Percentiles rank a stretch among this genome's conserved stretches.
Conservation (phyloP, 2,329 filamentous ascomycete species). For the Phyllosticta citriasiana region DNA sequence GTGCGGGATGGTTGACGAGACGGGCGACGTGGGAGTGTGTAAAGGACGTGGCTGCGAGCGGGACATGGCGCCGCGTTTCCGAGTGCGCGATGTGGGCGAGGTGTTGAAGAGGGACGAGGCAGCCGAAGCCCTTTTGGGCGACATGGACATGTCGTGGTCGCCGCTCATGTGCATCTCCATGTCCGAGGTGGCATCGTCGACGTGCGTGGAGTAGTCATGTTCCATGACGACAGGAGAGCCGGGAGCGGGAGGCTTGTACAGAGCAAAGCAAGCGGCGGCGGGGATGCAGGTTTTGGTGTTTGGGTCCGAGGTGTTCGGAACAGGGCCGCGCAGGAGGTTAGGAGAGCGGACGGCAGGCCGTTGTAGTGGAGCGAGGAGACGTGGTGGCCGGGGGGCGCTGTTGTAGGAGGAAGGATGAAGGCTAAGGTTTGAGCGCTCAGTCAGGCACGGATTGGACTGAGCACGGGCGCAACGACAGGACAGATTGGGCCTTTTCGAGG, state of each 20-base stretch:
- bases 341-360: background rate
- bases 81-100: conserved; percentile 23
- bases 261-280: background rate
- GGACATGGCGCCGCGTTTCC: conserved; percentile 31
- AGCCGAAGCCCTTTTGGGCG: conserved; percentile 1
- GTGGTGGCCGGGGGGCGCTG: background rate
- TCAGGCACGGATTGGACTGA: background rate
- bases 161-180: conserved; percentile 8
- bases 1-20: conserved; percentile 42
- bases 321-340: background rate
- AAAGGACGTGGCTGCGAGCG: conserved; percentile 35
- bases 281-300: background rate
- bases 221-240: conserved; percentile 4
- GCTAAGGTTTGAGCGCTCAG: background rate
- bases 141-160: background rate
- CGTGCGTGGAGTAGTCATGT: conserved; percentile 2
- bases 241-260: background rate
- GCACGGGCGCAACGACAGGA: too few relatives aligned
- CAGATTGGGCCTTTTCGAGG: background rate
- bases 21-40: conserved; percentile 41
- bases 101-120: conserved; percentile 21
- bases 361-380: conserved; percentile 3
- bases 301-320: background rate
- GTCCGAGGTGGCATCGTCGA: conserved; percentile 7
- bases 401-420: conserved; percentile 1